Base-by-base conservation (phyloP, 306 rosid species). In the Citrullus mucosospermus region DNA sequence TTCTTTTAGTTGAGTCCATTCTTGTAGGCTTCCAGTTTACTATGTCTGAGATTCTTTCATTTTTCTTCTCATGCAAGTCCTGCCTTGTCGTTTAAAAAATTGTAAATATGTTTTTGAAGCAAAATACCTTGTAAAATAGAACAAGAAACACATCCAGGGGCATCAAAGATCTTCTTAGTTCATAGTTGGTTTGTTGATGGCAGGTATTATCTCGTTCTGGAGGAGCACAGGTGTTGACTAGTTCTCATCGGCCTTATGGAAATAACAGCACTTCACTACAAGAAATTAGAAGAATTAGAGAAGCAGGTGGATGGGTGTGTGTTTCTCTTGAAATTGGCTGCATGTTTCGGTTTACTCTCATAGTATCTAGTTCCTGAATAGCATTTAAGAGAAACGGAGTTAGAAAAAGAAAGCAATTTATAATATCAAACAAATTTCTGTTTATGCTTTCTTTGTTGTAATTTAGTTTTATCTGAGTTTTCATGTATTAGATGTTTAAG, bases 271-370 rank as follows among this genome's bases (percentile, higher is more conserved):
- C 57, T 79, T 87, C 96, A 78, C 93, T 92, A 46, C 90, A 91
- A 88, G 99, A 95, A 84, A 88, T 95, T 79, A 91, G 62, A 88
- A 95, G 99, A 90, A 87, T 95, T 85, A 89, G 97, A 90, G 97
- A 92, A 78, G 99, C 97, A 92, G 98, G 99, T 89, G 99, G 99
- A 91, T 95, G 99, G 99, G 99, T 95, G 97, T 95, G 97, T 92
- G 97, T 95, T 91, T 85, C 68, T 66, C 80, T 50, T 50, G 44
- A 67, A 67, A 67, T 67, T 59, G 43, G 36, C 58, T 10, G 55
- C 58, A 57, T 60, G 32, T 54, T 83, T 87, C 90, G 82, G 41
- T 72, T 18, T 75, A 65, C 16, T 77, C 76, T 34, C 48, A 70
- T 72, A 62, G 20, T 32, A 41, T 28, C 9, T 22, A 5, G 17